Base-by-base conservation (phyloP, 768 basidiomycete species). In the Lanmaoa pseudosensibilis region DNA sequence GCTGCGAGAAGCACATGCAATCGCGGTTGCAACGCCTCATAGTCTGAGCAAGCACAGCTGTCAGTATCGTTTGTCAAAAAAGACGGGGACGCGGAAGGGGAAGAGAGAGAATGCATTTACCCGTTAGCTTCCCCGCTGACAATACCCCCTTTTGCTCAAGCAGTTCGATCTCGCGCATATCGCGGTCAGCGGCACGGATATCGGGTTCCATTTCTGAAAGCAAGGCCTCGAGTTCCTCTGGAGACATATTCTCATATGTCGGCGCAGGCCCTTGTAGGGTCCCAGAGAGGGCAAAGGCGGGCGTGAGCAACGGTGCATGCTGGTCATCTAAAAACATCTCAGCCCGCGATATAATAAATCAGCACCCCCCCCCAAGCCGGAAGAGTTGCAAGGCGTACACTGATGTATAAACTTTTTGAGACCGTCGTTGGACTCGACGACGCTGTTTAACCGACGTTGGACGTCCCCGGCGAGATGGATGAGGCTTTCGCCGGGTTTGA, bases 121-220 rank as follows among this genome's bases (percentile, higher is more conserved):
- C 83, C 50, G 78, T 74, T 2, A 93, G 81, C 59, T 84, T 87
- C 5, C 91, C 90, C 0, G 90, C 87, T 7, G 82, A 81, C 5
- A 84, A 78, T 10, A 90, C 84, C 34, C 88, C 89, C 59, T 83
- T 88, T 64, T 80, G 80, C 62, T 88, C 85, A 45, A 92, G 71
- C 15, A 77, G 70, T 55, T 86, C 85, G 33, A 94, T 89, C 66
- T 92, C 91, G 37, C 80, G 81, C 79, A 92, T 82, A 62, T 92
- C 90, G 9, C 87, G 82, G 62, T 93, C 92, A 11, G 90, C 91
- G 33, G 84, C 82, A 32, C 91, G 89, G 49, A 93, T 84, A 50
- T 94, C 92, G 5, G 84, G 81, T 60, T 92, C 92, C 85, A 93
- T 88, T 65, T 94, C 91, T 0, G 79, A 71, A 11, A 92, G 71